Evolutionary conservation across 257 asterid species (phyloP).

Genomic region (Fraxinus excelsior): DNA sequence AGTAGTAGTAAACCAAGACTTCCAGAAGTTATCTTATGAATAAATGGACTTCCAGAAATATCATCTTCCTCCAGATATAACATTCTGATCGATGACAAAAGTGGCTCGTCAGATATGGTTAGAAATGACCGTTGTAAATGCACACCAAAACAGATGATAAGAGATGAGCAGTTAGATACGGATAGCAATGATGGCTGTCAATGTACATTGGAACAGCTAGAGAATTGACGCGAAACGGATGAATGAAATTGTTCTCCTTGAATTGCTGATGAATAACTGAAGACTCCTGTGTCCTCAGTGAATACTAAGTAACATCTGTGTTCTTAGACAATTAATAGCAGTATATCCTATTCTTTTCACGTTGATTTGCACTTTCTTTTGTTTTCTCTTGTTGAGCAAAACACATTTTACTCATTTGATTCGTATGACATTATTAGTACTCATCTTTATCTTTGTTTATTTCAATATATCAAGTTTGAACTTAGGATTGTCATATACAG

Average conservation of each 20-base stretch:
- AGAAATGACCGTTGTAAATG: background rate
- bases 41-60: slow-evolving; percentile 22
- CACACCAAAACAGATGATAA: background rate
- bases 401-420: no score
- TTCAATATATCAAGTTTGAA: no score
- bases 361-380: no score
- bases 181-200: background rate
- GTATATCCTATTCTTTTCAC: no score
- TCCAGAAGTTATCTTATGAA: slow-evolving; percentile 65
- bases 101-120: background rate
- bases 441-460: no score
- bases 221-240: background rate
- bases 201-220: background rate
- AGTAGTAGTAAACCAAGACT: slow-evolving; percentile 42
- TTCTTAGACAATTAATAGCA: no score
- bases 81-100: background rate
- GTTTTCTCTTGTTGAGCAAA: no score
- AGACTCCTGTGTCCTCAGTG: no score
- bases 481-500: no score
- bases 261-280: background rate
- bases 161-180: background rate
- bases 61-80: slow-evolving; percentile 8
- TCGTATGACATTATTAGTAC: background rate
- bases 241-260: background rate
- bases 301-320: no score